Evolutionary conservation across 2,329 filamentous ascomycete genomes (phyloP).

Genomic region (Coniochaeta sp.): DNA sequence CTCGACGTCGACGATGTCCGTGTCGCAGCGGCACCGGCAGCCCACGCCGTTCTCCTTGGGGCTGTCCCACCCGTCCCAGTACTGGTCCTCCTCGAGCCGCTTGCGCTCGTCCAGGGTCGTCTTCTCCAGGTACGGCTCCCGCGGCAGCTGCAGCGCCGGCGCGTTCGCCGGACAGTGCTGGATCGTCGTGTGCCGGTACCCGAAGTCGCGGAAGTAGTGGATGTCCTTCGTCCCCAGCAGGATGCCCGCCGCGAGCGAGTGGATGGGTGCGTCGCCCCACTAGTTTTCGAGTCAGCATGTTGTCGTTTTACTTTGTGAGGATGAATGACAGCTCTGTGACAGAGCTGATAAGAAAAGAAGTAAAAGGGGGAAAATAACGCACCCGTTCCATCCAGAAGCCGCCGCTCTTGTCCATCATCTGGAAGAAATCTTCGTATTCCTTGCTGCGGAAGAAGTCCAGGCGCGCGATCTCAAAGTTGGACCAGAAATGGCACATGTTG

Average conservation of each 20-base stretch:
- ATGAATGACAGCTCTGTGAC: too few species aligned
- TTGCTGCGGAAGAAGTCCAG: constrained; percentile 96
- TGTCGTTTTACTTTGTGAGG: too few species aligned
- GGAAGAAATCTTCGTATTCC: constrained; percentile 95
- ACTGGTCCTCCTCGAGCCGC: constrained; percentile 86
- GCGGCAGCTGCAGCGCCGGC: constrained; percentile 74
- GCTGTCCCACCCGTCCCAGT: constrained; percentile 84
- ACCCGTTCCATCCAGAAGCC: constrained; percentile 99
- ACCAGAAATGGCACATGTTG: constrained; percentile 99
- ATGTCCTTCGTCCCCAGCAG: constrained; percentile 77
- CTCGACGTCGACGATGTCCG: constrained; percentile 94
- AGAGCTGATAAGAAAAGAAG: too few species aligned
- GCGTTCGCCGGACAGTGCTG: constrained; percentile 98
- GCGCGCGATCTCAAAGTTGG: constrained; percentile 95
- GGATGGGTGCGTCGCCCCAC: constrained; percentile 98
- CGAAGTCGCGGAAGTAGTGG: constrained; percentile 98
- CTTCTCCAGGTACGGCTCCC: constrained; percentile 72
- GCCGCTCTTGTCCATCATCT: constrained; percentile 97
- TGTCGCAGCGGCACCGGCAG: constrained; percentile 93
- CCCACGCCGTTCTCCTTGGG: constrained; percentile 94
- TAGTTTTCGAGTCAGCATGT: too few species aligned
- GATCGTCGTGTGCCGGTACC: constrained; percentile 96
- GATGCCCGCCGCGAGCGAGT: constrained; percentile 89
- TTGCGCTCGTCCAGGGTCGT: constrained; percentile 77
- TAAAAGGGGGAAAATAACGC: constrained; percentile 22